phyloP scores from a whole-genome alignment of 805 yeast species.

The Cephaloascus fragrans region DNA sequence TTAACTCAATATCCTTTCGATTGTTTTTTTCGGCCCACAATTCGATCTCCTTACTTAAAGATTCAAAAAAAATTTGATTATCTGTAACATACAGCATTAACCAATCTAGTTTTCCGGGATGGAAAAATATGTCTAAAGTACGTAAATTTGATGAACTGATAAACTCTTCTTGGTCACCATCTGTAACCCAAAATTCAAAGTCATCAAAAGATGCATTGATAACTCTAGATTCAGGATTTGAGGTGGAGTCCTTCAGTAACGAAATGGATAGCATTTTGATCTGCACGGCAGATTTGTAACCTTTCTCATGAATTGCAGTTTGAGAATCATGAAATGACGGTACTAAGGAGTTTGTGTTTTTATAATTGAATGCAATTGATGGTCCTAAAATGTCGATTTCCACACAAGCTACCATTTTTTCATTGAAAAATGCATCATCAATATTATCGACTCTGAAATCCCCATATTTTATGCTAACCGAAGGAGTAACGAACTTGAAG shows the following conservation, averaged over 20 bases:
- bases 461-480: conserved; percentile 27
- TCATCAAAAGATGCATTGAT: conserved; percentile 9
- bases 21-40: conserved; percentile 2
- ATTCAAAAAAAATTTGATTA: conserved; percentile 3
- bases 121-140: conserved; percentile 2
- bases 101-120: conserved; percentile 13
- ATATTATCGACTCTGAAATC: conserved; percentile 3
- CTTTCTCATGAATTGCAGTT: conserved; percentile 5
- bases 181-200: conserved; percentile 26
- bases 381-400: conserved; percentile 23
- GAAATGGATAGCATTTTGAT: conserved; percentile 15
- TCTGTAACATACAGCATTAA: conserved; percentile 1
- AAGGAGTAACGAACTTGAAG: conserved; percentile 38
- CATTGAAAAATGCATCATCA: conserved; percentile 10
- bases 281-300: not conserved
- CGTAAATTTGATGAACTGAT: conserved; percentile 4
- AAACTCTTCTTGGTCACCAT: conserved; percentile 7
- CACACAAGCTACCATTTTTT: conserved; percentile 19
- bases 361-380: conserved; percentile 19
- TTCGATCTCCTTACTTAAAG: conserved; percentile 1
- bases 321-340: not conserved
- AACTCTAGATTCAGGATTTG: conserved; percentile 12
- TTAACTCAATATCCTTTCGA: conserved; percentile 20
- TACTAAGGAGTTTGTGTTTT: conserved; percentile 4
- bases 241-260: too few species aligned